Evolutionary conservation across 2,329 filamentous ascomycete species (phyloP), one percentile per base, ranked within the genome.

Genomic region (Fusarium sp.): DNA sequence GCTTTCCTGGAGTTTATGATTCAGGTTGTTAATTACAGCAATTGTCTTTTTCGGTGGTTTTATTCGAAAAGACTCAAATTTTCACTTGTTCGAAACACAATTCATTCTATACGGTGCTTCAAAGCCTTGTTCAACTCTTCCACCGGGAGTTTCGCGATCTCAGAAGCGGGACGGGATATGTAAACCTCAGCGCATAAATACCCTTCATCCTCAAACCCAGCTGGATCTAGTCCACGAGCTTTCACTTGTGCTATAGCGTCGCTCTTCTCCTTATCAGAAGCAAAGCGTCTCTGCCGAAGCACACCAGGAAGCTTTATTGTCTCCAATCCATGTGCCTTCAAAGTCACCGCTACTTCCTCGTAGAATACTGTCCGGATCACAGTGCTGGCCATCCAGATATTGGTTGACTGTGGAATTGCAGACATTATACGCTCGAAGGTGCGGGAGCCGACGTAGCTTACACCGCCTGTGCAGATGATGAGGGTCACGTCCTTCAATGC

Each of bases 271-370:
- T 42, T 6, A 2, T 12, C 4, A 12, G 42, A 48, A 11, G 18
- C 42, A 6, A 60, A 60, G 7, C 18, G 52, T 10, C 42, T 52
- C 18, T 58, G 26, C 8, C 4, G 52, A 16, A 60, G 52, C 1
- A 60, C 42, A 2, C 26, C 42, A 1, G 42, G 52, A 6, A 60
- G 21, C 4, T 13, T 48, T 14, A 31, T 54, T 0, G 57, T 60
- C 7, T 41, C 31, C 13, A 48, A 18, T 1, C 57, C 52, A 4
- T 42, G 13, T 6, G 10, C 1, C 14, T 9, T 18, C 14, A 60
- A 8, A 2, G 6, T 3, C 3, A 14, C 11, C 3, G 16, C 14
- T 2, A 60, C 26, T 0, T 48, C n/a, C 4, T 34, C 26, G 11
- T 60, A 60, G 9, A 18, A 14, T 0, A 37, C 4, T 3, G 30